Conservation (phyloP, 345 rosid species). For the Sonneratia caseolaris region DNA sequence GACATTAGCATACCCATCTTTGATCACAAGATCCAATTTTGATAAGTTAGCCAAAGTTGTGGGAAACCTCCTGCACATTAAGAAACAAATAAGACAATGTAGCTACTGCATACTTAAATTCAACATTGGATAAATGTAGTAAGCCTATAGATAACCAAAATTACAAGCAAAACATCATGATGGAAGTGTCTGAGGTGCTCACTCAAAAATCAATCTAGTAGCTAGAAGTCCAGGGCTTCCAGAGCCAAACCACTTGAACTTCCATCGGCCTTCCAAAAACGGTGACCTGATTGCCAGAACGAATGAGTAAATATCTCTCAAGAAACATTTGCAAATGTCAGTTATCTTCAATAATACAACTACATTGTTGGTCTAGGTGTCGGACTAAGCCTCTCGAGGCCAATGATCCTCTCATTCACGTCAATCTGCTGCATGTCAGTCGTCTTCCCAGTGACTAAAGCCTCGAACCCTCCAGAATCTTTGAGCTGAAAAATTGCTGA, state of each 20-base stretch:
- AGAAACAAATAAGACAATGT: conserved; percentile 6
- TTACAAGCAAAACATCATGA: background rate
- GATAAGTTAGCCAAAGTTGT: conserved; percentile 55
- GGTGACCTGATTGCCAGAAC: conserved; percentile 79
- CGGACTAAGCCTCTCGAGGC: conserved; percentile 86
- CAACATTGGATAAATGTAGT: background rate
- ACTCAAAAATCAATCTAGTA: conserved; percentile 64
- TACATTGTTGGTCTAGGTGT: conserved; percentile 91
- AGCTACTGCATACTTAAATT: background rate
- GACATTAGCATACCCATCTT: conserved; percentile 51
- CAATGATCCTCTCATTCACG: conserved; percentile 77
- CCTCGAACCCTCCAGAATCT: conserved; percentile 91
- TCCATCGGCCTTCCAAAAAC: conserved; percentile 85
- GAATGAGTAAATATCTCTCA: conserved; percentile 26
- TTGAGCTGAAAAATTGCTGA: conserved; percentile 41
- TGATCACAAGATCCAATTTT: conserved; percentile 56
- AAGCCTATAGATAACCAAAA: background rate
- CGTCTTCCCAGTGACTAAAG: conserved; percentile 59
- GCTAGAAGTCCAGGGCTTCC: conserved; percentile 69
- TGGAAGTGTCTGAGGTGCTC: conserved; percentile 13
- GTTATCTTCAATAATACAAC: conserved; percentile 19
- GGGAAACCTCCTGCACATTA: conserved; percentile 65
- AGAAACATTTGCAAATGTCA: background rate
- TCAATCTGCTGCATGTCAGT: conserved; percentile 72
- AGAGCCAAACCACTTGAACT: conserved; percentile 85